Evolutionary conservation across 2,329 filamentous ascomycete species (phyloP).

Genomic region (Claviceps sp.): DNA sequence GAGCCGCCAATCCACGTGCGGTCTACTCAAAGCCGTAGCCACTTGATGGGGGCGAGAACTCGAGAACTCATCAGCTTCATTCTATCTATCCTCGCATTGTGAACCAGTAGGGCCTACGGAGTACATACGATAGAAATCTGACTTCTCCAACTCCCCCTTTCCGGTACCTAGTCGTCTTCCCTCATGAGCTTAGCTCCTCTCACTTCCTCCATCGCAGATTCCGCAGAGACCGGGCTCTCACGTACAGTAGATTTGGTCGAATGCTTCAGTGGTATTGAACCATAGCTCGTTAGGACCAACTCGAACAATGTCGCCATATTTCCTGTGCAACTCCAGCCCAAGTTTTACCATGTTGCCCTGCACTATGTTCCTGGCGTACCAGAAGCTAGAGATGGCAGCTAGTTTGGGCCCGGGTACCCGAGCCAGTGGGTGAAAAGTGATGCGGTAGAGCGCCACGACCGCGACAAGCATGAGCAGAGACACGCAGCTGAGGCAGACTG

Average conservation of each 20-base stretch:
- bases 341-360: slow-evolving; percentile 28
- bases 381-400: slow-evolving; percentile 33
- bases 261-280: slow-evolving; percentile 34
- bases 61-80: neutral
- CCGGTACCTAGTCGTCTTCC: slow-evolving; percentile 22
- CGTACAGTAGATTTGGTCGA: slow-evolving; percentile 33
- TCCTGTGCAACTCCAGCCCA: slow-evolving; percentile 28
- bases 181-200: neutral
- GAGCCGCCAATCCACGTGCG: slow-evolving; percentile 23
- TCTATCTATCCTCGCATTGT: too few species aligned
- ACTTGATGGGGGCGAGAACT: slow-evolving; percentile 19
- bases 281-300: slow-evolving; percentile 41
- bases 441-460: slow-evolving; percentile 19
- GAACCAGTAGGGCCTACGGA: slow-evolving; percentile 6
- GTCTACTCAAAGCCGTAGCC: slow-evolving; percentile 17
- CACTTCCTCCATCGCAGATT: neutral
- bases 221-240: neutral
- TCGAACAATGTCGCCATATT: slow-evolving; percentile 37
- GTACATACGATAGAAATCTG: slow-evolving; percentile 39
- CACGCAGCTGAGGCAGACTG: neutral
- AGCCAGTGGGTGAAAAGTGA: slow-evolving; percentile 30
- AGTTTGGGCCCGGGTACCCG: slow-evolving; percentile 31
- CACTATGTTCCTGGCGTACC: slow-evolving; percentile 33
- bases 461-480: slow-evolving; percentile 8
- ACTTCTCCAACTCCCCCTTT: slow-evolving; percentile 33